phyloP scores from a whole-genome alignment of 306 rosid species.

The Ziziphus jujuba region DNA sequence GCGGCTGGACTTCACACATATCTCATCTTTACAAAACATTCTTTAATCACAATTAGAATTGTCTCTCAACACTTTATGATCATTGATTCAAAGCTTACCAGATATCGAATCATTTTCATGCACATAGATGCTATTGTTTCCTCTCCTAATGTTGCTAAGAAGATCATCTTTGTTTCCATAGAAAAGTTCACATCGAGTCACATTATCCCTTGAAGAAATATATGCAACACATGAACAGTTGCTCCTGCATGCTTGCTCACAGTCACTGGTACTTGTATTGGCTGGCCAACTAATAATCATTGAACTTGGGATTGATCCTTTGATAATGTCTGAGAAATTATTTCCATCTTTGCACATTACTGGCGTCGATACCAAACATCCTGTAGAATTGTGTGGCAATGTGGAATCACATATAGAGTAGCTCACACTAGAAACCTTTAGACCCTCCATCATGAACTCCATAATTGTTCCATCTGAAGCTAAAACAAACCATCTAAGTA shows the following conservation, averaged over 20 bases:
- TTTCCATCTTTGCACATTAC: neutral
- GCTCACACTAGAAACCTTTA: no score
- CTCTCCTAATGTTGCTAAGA: neutral
- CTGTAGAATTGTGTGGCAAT: no score
- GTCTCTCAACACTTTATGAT: neutral
- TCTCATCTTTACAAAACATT: no score
- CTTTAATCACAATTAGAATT: no score
- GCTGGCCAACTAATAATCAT: conserved; percentile 1
- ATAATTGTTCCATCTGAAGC: no score
- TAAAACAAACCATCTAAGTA: conserved; percentile 21
- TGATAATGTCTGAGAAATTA: conserved; percentile 9
- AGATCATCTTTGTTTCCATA: neutral
- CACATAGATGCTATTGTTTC: conserved; percentile 13
- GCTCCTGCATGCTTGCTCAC: conserved; percentile 8
- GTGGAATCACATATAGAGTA: no score
- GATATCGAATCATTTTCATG: neutral
- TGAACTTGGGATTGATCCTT: neutral
- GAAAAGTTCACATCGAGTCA: conserved; percentile 5
- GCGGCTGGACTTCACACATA: no score
- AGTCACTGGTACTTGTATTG: conserved; percentile 4
- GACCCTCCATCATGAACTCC: no score
- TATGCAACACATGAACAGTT: conserved; percentile 24
- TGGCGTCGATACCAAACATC: neutral
- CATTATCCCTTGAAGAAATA: neutral
- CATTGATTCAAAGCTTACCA: conserved; percentile 13